Evolutionary conservation across 2,329 filamentous ascomycete species (phyloP), one percentile per base, ranked within the genome.

Genomic region (Dactylellina haptotyla): DNA sequence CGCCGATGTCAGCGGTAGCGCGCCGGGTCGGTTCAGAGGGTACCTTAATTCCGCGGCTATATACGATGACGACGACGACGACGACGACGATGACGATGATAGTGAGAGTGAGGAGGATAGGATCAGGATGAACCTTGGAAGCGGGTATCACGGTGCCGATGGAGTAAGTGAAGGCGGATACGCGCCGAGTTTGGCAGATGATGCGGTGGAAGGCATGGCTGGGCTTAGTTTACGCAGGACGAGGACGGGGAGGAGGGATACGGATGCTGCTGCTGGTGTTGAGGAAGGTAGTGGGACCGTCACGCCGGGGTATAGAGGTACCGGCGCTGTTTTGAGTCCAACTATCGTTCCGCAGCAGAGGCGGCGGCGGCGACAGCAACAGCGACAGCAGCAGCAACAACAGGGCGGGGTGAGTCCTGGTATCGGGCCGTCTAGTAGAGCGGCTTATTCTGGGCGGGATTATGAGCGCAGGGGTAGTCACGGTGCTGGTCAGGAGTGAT

Each of bases 31-130:
- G 12, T 69, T 74, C 32, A 66, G 66, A 3, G 50, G 45, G 46
- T 76, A 76, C 25, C 71, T 78, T 5, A 70, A 76, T 16, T 73
- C 72, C 16, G 37, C 18, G 4, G 56, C 26, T 4, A 43, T 43
- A 1, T 45, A 43, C 20, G 57, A 58, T 20, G n/a, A n/a, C n/a
- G 37, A 65, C 20, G 69, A 70, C 20, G 79, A 78, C 16, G 78
- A 78, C 8, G 79, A 79, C 12, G 78, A 78, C 8, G 78, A 79
- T n/a, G 79, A 81, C 10, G 77, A 79, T 1, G 80, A 80, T 23
- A 77, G 77, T 16, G 77, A 77, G 3, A 78, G 76, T 16, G 75
- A 77, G 43, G 6, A 71, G 4, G 76, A 79, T 26, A 78, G 79
- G 59, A 76, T 6, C 59, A 76, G 1, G 69, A 67, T 6, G 79